Percentiles rank a stretch among this genome's conserved stretches.
Evolutionary conservation across 2,329 filamentous ascomycete genomes (phyloP).

Genomic region (Pleomassaria siparia): DNA sequence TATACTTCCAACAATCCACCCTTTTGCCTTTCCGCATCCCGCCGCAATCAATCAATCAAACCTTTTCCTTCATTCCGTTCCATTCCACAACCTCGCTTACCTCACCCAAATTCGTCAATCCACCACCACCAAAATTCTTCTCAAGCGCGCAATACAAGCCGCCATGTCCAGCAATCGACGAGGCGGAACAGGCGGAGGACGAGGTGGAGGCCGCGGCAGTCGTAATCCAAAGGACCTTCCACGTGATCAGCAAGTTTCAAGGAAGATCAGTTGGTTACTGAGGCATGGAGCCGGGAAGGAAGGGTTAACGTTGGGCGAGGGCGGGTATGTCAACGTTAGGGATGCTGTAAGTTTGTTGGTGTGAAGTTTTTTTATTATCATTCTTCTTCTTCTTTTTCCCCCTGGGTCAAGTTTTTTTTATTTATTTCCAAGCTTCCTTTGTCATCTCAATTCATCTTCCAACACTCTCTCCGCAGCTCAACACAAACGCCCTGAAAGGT

Average conservation of each 20-base stretch:
- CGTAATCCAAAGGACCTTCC: conserved; percentile 41
- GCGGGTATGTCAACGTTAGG: conserved; percentile 62
- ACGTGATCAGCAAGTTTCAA: conserved; percentile 50
- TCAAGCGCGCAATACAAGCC: conserved; percentile 12
- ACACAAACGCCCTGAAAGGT: conserved; percentile 63
- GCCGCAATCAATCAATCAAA: too few relatives aligned
- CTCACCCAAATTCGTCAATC: not conserved
- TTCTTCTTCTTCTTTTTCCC: not conserved
- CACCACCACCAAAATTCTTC: conserved; percentile 21
- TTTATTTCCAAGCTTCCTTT: not conserved
- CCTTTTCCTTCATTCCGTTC: not conserved
- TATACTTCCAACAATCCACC: too few relatives aligned
- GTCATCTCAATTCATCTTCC: too few relatives aligned
- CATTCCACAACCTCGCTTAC: not conserved
- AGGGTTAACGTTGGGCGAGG: conserved; percentile 58
- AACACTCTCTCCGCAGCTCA: conserved; percentile 54
- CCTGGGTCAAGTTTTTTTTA: not conserved
- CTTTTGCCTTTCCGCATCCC: too few relatives aligned
- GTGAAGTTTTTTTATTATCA: not conserved
- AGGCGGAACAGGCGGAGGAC: too few relatives aligned
- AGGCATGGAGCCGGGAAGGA: conserved; percentile 64
- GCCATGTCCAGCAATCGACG: conserved; percentile 24
- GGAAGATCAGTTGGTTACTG: conserved; percentile 57
- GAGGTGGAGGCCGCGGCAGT: conserved; percentile 39
- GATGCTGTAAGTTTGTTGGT: conserved; percentile 55